phyloP scores from a whole-genome alignment of 2,329 filamentous ascomycete genomes.

The Neonectria magnoliae region DNA sequence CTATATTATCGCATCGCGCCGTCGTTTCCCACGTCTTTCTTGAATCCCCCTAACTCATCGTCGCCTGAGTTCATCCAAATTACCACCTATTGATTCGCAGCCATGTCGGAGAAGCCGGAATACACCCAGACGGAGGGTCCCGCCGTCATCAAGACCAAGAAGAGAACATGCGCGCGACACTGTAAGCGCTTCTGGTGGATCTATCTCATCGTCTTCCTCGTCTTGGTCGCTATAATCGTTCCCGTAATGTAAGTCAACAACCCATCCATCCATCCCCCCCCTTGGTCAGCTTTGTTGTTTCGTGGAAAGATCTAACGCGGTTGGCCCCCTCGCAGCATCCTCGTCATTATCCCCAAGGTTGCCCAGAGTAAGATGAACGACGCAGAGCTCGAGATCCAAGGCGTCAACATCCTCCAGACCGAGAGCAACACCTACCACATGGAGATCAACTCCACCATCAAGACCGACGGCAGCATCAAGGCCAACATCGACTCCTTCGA shows the following conservation, averaged over 20 bases:
- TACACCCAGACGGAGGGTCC: constrained; percentile 49
- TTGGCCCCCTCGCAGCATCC: constrained; percentile 54
- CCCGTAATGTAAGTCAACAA: constrained; percentile 65
- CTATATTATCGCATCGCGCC: background rate
- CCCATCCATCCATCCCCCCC: too few species aligned
- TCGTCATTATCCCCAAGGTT: constrained; percentile 66
- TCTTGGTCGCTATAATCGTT: constrained; percentile 64
- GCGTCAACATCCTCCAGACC: constrained; percentile 60
- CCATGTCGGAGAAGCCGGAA: constrained; percentile 53
- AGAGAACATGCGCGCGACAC: constrained; percentile 56
- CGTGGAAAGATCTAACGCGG: constrained; percentile 19
- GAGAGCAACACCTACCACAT: constrained; percentile 57
- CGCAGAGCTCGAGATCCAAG: constrained; percentile 62
- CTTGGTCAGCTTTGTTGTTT: background rate
- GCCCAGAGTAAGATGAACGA: constrained; percentile 66
- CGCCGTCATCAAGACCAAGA: constrained; percentile 46
- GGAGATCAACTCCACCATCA: constrained; percentile 66
- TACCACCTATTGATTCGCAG: constrained; percentile 1
- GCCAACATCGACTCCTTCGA: constrained; percentile 62
- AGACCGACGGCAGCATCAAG: constrained; percentile 60
- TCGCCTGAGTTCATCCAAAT: background rate
- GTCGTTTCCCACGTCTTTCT: constrained; percentile 1
- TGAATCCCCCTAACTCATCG: background rate
- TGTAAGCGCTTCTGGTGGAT: constrained; percentile 70
- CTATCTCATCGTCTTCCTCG: constrained; percentile 61